Evolutionary conservation across 2,329 filamentous ascomycete genomes (phyloP).

Genomic region (Ambrosiella cleistominuta): DNA sequence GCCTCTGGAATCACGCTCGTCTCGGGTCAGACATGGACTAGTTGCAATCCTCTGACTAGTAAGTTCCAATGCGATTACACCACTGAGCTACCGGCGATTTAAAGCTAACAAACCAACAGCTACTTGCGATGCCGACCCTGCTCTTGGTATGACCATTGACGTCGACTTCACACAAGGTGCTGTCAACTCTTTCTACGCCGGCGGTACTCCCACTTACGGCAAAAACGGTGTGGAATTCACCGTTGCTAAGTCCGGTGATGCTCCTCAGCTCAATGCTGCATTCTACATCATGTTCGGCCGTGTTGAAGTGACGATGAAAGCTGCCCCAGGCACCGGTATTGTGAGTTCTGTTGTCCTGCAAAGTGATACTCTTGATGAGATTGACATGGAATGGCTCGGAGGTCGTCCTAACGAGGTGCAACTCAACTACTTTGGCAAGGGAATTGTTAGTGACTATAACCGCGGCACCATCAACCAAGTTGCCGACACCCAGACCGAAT

Average conservation of each 20-base stretch:
- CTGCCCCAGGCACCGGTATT: slow-evolving; percentile 76
- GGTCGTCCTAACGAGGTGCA: slow-evolving; percentile 63
- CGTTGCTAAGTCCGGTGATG: slow-evolving; percentile 59
- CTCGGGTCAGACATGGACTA: slow-evolving; percentile 25
- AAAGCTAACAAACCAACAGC: slow-evolving; percentile 18
- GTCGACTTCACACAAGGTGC: slow-evolving; percentile 67
- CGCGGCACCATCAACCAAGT: slow-evolving; percentile 62
- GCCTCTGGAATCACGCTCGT: slow-evolving; percentile 16
- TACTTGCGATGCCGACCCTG: slow-evolving; percentile 58
- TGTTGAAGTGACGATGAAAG: slow-evolving; percentile 70
- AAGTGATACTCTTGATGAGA: slow-evolving; percentile 85
- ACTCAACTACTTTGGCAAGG: slow-evolving; percentile 94
- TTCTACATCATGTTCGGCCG: slow-evolving; percentile 99
- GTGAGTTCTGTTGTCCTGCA: slow-evolving; percentile 84
- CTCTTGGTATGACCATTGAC: slow-evolving; percentile 63
- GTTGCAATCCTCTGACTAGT: slow-evolving; percentile 25
- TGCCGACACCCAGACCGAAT: slow-evolving; percentile 52
- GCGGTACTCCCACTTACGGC: slow-evolving; percentile 53
- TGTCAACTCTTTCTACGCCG: slow-evolving; percentile 61
- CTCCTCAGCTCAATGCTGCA: slow-evolving; percentile 69
- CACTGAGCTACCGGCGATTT: background rate
- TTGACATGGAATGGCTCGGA: slow-evolving; percentile 94
- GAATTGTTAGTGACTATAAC: slow-evolving; percentile 56
- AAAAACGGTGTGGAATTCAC: slow-evolving; percentile 63
- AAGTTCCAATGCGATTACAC: slow-evolving; percentile 13